phyloP scores from a whole-genome alignment of 305 asterid species.

The Fraxinus sp. region DNA sequence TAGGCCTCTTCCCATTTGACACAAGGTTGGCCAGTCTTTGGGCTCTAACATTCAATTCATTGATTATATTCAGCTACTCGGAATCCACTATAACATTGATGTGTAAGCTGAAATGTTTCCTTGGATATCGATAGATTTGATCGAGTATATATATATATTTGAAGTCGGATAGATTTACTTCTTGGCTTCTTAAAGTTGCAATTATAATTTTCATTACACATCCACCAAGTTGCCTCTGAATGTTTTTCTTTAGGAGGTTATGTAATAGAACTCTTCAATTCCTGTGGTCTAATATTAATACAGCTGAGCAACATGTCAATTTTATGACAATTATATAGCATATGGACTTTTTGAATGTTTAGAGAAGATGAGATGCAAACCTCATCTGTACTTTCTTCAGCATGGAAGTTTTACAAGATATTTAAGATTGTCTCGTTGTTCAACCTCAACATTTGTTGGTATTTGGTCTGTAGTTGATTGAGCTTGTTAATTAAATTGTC shows the following conservation, averaged over 20 bases:
- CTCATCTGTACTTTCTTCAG: background rate
- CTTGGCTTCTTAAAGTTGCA: background rate
- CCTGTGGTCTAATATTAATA: background rate
- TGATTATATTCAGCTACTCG: background rate
- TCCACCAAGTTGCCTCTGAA: background rate
- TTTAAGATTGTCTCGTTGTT: background rate
- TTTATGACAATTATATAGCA: background rate
- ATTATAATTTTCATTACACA: background rate
- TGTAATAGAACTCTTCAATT: background rate
- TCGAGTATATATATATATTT: background rate
- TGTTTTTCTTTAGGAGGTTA: background rate
- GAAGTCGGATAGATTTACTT: background rate
- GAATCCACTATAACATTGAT: background rate
- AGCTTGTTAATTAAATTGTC: background rate
- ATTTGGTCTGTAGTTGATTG: background rate
- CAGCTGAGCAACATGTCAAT: background rate
- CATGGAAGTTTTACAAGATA: background rate
- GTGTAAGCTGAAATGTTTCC: background rate
- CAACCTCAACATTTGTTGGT: background rate
- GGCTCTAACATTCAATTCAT: background rate
- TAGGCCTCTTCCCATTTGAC: background rate
- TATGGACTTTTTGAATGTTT: background rate
- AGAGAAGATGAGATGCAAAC: background rate
- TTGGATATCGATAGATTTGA: background rate
- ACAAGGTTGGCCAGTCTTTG: background rate